phyloP scores from a whole-genome alignment of 768 basidiomycete genomes.

The Fomitopsis serialis region DNA sequence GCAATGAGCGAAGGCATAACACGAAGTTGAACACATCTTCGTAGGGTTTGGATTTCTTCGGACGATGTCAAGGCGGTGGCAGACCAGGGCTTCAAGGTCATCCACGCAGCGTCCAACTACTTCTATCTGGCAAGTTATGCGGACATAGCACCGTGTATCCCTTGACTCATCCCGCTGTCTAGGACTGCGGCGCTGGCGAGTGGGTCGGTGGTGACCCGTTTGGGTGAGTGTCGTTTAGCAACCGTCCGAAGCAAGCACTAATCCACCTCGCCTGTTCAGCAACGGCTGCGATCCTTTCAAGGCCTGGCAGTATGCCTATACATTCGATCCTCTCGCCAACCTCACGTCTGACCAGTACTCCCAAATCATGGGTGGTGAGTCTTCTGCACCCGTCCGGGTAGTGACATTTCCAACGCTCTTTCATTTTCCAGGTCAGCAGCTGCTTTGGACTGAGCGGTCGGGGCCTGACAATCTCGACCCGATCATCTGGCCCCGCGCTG shows the following conservation, averaged over 20 bases:
- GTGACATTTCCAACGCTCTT: not conserved
- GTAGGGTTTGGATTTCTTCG: constrained; percentile 71
- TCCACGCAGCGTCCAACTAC: constrained; percentile 70
- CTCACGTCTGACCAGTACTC: constrained; percentile 40
- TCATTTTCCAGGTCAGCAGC: constrained; percentile 40
- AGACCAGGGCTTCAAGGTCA: constrained; percentile 51
- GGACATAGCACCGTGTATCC: not conserved
- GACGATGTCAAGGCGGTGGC: constrained; percentile 54
- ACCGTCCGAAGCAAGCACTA: not conserved
- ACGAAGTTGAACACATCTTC: no score
- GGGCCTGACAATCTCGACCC: constrained; percentile 61
- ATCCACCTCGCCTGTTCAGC: constrained; percentile 1
- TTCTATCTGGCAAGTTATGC: constrained; percentile 65
- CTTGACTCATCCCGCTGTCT: not conserved
- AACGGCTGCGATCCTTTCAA: constrained; percentile 77
- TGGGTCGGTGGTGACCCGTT: constrained; percentile 54
- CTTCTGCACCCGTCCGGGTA: no score
- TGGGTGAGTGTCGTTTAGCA: constrained; percentile 22
- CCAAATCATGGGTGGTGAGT: constrained; percentile 59
- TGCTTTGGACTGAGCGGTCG: constrained; percentile 74
- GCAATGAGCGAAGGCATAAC: no score
- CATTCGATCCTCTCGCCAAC: constrained; percentile 64
- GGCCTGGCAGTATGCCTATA: constrained; percentile 69
- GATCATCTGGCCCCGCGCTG: constrained; percentile 70
- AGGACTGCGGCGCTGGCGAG: constrained; percentile 69